phyloP scores from a whole-genome alignment of 139 green algal species.

The Coelastrella sp. region DNA sequence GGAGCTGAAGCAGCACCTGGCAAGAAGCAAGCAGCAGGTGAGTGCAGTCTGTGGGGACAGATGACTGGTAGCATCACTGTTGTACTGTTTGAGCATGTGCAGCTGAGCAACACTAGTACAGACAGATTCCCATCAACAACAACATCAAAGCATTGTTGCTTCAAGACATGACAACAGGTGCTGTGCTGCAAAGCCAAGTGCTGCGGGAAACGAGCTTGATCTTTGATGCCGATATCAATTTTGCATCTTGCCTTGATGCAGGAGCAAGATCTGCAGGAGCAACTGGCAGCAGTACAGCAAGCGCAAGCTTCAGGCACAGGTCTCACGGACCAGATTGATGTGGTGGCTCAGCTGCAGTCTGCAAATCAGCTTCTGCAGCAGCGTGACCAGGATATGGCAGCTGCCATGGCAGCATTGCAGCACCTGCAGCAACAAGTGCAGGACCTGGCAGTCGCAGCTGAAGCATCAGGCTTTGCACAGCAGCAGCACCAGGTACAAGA shows the following conservation, averaged over 20 bases:
- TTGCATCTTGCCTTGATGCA: neutral
- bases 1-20: constrained; percentile 14
- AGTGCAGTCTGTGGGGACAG: no score
- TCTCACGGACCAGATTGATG: neutral
- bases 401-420: neutral
- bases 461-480: neutral
- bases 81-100: no score
- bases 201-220: no score
- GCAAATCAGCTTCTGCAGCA: constrained; percentile 11
- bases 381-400: neutral
- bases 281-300: constrained; percentile 1
- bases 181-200: no score
- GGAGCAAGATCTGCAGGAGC: constrained; percentile 14
- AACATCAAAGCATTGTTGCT: no score
- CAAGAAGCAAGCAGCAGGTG: constrained; percentile 16
- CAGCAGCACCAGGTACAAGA: constrained; percentile 11
- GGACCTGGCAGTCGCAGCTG: neutral
- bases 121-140: no score
- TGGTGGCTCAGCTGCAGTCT: neutral
- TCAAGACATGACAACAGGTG: no score
- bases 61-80: no score
- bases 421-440: constrained; percentile 13
- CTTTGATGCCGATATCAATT: neutral
- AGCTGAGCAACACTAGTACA: no score
- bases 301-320: no score